A percentile compares a stretch with the other conserved stretches of the same genome.
These are phyloP conservation scores for Tylopilus plumbeoviolaceoides DNA, from an alignment of 768 basidiomycete species.

Conservation along the genomic window DNA sequence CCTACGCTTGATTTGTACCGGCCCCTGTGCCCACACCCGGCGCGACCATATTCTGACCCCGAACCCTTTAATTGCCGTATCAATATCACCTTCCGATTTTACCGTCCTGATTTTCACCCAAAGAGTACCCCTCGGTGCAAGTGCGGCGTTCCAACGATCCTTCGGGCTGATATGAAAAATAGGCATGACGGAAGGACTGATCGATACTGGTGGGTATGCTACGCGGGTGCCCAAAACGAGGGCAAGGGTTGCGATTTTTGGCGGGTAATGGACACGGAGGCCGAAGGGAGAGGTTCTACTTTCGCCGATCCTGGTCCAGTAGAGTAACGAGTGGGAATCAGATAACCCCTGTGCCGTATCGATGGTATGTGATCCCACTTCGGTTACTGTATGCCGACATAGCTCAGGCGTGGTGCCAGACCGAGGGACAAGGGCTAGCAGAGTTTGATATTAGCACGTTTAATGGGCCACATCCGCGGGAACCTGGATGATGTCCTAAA, in stretches of 20 bases:
- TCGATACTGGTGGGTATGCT: slow-evolving; percentile 74
- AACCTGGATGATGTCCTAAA: neutral
- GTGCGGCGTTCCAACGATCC: slow-evolving; percentile 65
- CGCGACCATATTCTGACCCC: slow-evolving; percentile 12
- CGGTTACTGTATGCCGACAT: neutral
- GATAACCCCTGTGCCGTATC: neutral
- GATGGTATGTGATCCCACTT: slow-evolving; percentile 1
- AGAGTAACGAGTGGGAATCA: neutral
- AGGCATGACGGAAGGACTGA: slow-evolving; percentile 49
- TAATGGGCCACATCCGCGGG: neutral
- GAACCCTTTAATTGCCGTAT: slow-evolving; percentile 67
- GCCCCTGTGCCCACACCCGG: slow-evolving; percentile 46
- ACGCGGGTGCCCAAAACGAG: slow-evolving; percentile 77
- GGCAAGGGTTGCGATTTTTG: slow-evolving; percentile 79
- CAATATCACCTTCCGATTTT: slow-evolving; percentile 86
- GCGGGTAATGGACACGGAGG: slow-evolving; percentile 66
- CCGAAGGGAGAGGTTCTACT: slow-evolving; percentile 59
- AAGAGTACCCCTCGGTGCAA: slow-evolving; percentile 64
- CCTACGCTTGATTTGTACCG: slow-evolving; percentile 65
- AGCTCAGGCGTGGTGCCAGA: neutral
- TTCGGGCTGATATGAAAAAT: slow-evolving; percentile 79
- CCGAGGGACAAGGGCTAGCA: neutral
- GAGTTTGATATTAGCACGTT: neutral
- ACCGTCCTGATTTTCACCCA: slow-evolving; percentile 75
- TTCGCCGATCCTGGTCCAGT: slow-evolving; percentile 21